These are phyloP conservation scores for Ramaria sp. DNA, from an alignment of 768 basidiomycete species.

Conservation along the genomic window DNA sequence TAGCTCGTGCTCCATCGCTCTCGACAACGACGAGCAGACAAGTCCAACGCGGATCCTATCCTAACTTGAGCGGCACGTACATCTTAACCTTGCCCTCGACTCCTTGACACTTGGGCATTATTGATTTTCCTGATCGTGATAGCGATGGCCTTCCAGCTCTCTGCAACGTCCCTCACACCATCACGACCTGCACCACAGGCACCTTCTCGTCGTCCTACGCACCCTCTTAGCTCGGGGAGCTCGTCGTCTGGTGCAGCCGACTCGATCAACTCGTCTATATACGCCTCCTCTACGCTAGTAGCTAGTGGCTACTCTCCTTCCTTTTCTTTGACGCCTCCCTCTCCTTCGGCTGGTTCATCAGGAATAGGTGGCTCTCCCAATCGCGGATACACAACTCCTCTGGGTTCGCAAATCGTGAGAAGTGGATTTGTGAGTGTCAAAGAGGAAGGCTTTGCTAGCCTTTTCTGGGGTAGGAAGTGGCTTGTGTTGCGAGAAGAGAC, in stretches of 20 bases:
- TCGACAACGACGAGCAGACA: not conserved
- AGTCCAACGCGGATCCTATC: not conserved
- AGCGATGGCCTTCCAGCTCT: slow-evolving; percentile 38
- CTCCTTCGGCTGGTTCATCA: slow-evolving; percentile 60
- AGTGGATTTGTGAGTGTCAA: slow-evolving; percentile 77
- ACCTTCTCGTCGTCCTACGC: slow-evolving; percentile 42
- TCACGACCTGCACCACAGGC: slow-evolving; percentile 70
- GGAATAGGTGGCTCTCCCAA: slow-evolving; percentile 73
- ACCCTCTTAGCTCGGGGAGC: slow-evolving; percentile 12
- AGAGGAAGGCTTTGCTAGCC: slow-evolving; percentile 88
- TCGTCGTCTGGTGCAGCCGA: slow-evolving; percentile 1
- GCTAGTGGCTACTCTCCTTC: slow-evolving; percentile 50
- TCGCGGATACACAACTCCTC: slow-evolving; percentile 20
- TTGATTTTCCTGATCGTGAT: not conserved
- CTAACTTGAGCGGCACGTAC: not conserved
- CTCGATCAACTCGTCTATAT: slow-evolving; percentile 18
- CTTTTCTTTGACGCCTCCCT: slow-evolving; percentile 39
- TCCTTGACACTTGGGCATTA: not conserved
- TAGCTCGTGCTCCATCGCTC: not conserved
- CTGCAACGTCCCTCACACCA: slow-evolving; percentile 57
- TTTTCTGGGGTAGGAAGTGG: slow-evolving; percentile 89
- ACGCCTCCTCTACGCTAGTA: slow-evolving; percentile 20
- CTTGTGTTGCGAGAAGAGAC: slow-evolving; percentile 73
- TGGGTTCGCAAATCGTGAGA: slow-evolving; percentile 42
- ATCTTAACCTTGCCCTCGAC: not conserved